Conservation (phyloP, 1,139 yeast genomes). For the Candida albicans region DNA sequence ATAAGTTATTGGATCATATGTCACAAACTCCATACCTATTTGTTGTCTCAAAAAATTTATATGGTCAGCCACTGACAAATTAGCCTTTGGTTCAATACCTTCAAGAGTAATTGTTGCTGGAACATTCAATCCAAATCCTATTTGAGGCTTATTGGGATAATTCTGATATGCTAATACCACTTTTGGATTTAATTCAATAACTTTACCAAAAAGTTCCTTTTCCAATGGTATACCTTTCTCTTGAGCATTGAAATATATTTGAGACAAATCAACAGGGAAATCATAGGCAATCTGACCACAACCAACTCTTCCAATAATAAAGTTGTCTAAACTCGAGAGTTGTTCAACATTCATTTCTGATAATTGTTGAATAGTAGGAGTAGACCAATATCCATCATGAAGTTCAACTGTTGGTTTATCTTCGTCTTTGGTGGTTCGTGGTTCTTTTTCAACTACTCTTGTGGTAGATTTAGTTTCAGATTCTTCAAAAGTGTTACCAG, state of each 20-base stretch:
- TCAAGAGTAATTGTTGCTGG: conserved; percentile 84
- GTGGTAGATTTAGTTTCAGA: conserved; percentile 4
- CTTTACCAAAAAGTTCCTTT: conserved; percentile 52
- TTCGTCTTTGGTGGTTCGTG: conserved; percentile 6
- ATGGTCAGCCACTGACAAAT: conserved; percentile 27
- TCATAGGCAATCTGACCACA: conserved; percentile 71
- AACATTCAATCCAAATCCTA: conserved; percentile 75
- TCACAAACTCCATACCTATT: conserved; percentile 72
- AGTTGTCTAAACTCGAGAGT: conserved; percentile 59
- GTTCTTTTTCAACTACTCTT: conserved; percentile 7
- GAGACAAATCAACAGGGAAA: conserved; percentile 71
- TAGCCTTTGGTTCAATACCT: conserved; percentile 51
- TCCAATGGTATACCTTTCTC: conserved; percentile 30
- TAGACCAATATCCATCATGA: conserved; percentile 71
- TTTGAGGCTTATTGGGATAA: conserved; percentile 52
- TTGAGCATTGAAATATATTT: conserved; percentile 25
- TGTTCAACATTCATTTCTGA: conserved; percentile 47
- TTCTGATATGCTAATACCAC: conserved; percentile 70
- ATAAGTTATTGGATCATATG: conserved; percentile 76
- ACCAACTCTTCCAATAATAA: conserved; percentile 68
- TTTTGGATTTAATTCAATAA: conserved; percentile 56
- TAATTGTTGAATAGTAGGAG: conserved; percentile 65
- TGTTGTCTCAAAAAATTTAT: conserved; percentile 52
- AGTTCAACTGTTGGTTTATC: conserved; percentile 6
- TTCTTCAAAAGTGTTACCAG: conserved; percentile 7